Evolutionary conservation across 129 eudicot species (phyloP), one percentile per base, ranked within the genome.

Genomic region (Chrysanthemum seticuspe): DNA sequence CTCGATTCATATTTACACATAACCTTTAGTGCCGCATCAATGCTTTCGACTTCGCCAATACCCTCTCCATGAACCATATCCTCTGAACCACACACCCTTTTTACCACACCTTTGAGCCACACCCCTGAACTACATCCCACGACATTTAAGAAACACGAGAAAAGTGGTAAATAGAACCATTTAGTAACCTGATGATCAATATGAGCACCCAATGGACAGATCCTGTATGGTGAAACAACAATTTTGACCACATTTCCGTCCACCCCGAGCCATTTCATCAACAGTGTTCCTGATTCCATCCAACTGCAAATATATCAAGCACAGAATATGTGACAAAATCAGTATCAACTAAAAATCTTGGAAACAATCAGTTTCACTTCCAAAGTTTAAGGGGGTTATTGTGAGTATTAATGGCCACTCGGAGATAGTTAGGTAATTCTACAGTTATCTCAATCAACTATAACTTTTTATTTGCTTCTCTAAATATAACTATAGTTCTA

Each of bases 201-300:
- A 75, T 93, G 98, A 49, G 98, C 98, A 67, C 98, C 98, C 68
- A 93, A 53, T 6, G 98, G 98, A 80, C 98, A 93, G 74, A 93
- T 93, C 75, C 98, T 87, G 70, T 89, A 93, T 11, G 98, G 98
- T 13, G 98, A 89, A 64, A 84, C 92, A 70, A 87, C 98, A 40
- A 89, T 75, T 66, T 78, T 84, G 63, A 93, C 98, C 52, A 85
- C 81, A 56, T 80, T 67, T 54, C 70, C 45, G 70, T 60, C 79
- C 79, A 70, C 25, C 79, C 58, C 96, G 92, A 53, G 92, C 82
- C 83, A 93, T 78, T 71, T 80, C 88, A 54, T 95, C 88, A 68
- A 93, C 97, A 9, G 51, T 70, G 29, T 56, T 77, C 78, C 76
- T 85, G 34, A 93, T 82, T 45, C 50, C 79, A 83, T 85, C 80